phyloP scores from a whole-genome alignment of 1,284 basidiomycete species.

The Leccinum pachyderme region DNA sequence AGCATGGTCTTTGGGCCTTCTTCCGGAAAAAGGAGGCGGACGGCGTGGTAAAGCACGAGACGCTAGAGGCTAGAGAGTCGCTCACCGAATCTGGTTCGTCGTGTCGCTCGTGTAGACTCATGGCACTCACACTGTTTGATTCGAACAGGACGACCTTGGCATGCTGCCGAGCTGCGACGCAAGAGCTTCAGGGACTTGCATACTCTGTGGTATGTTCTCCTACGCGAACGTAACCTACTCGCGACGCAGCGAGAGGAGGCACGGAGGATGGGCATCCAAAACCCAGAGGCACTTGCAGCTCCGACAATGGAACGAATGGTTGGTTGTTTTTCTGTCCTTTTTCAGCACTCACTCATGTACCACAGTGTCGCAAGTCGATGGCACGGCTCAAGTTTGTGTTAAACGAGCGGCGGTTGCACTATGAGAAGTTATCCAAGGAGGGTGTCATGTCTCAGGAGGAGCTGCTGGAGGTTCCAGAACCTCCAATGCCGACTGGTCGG shows the following conservation, averaged over 20 bases:
- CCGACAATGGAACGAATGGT: constrained; percentile 41
- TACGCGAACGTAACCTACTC: constrained; percentile 86
- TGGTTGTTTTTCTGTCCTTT: constrained; percentile 16
- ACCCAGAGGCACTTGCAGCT: constrained; percentile 36
- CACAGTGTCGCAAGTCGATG: constrained; percentile 92
- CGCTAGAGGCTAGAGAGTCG: constrained; percentile 40
- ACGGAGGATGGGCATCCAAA: constrained; percentile 53
- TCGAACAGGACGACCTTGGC: constrained; percentile 78
- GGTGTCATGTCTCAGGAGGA: constrained; percentile 22
- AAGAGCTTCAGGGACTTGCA: constrained; percentile 93
- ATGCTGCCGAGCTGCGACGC: constrained; percentile 76
- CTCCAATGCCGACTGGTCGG: constrained; percentile 11
- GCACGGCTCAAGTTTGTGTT: constrained; percentile 92
- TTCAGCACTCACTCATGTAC: not conserved
- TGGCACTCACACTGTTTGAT: constrained; percentile 1
- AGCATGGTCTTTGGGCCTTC: constrained; percentile 75
- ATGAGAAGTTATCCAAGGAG: constrained; percentile 61
- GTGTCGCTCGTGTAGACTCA: constrained; percentile 7
- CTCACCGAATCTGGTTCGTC: constrained; percentile 41
- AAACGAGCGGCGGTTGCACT: constrained; percentile 87
- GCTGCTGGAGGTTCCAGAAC: constrained; percentile 17
- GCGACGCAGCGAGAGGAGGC: constrained; percentile 84
- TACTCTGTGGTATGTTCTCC: constrained; percentile 87
- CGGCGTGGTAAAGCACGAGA: constrained; percentile 43
- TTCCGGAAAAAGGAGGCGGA: constrained; percentile 56